phyloP scores from a whole-genome alignment of 139 green algal genomes.

The Asterochloris erici region DNA sequence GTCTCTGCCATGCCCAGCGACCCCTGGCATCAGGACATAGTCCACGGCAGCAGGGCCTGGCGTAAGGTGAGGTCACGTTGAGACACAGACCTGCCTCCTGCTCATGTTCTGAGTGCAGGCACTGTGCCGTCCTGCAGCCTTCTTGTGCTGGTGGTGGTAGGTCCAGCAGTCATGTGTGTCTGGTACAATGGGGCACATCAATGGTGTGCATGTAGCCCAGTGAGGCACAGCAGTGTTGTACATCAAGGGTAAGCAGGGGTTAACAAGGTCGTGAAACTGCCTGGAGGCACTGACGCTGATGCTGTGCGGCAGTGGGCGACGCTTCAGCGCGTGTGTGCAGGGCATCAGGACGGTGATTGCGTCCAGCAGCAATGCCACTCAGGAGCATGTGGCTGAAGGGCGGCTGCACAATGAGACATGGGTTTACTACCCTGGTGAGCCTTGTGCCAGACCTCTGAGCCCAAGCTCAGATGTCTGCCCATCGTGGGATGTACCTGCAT shows the following conservation, averaged over 20 bases:
- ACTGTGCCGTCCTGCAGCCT: no score
- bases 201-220: no score
- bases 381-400: background rate
- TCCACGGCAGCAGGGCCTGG: conserved; percentile 9
- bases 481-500: no score
- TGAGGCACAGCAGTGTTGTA: background rate
- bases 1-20: conserved; percentile 15
- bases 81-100: background rate
- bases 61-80: background rate
- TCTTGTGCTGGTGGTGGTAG: no score
- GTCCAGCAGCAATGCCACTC: background rate
- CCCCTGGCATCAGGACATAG: conserved; percentile 1
- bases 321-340: background rate
- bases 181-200: no score
- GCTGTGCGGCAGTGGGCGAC: background rate
- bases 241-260: background rate
- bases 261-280: background rate
- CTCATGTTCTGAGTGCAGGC: no score
- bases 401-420: conserved; percentile 9
- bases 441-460: no score
- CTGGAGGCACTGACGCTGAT: background rate
- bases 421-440: conserved; percentile 4
- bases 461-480: no score
- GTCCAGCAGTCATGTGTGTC: no score
- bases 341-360: conserved; percentile 13